Evolutionary conservation across 208 protist species (phyloP), one percentile per base, ranked within the genome.

Genomic region (Crithidia sp.): DNA sequence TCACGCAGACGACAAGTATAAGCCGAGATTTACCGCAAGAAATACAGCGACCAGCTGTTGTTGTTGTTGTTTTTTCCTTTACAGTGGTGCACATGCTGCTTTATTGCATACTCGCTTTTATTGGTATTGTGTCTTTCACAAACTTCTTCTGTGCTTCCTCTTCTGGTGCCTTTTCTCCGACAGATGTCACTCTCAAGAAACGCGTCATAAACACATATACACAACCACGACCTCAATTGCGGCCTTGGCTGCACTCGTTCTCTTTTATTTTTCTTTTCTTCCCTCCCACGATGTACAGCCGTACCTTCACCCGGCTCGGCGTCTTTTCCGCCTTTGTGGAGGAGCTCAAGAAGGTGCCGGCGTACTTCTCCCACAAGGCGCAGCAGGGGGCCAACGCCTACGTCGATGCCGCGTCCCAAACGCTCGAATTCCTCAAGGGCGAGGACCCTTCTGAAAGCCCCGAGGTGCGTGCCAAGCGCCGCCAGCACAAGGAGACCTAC

Each of bases 401-500:
- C 43, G 78, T 84, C 8, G 67, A 82, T 47, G 81, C 84, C 37
- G 74, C 77, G 3, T 71, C 54, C n/a, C 79, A 84, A n/a, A 65
- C 76, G 4, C 41, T 83, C 8, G 77, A 88, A 6, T 86, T 84
- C 41, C 55, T 92, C 52, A 86, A 84, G 49, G 87, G 83, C 41
- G 83, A 82, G 12, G 67, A 89, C 65, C 60, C 67, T 0, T 64
- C 79, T 8, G 85, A 90, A 43, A 79, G 66, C 45, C 71, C 68
- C 61, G 77, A 69, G 57, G 68, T 82, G 56, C 74, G 63, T 0
- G 81, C 80, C 53, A 88, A 87, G 71, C 77, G 80, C 10, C 74
- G 79, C 10, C 66, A 84, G 57, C 91, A 94, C 74, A 82, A 85
- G 54, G 79, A 81, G 36, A 76, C 84, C 49, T 96, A 96, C 72